Evolutionary conservation across 306 rosid genomes (phyloP).

Genomic region (Malus orientalis): DNA sequence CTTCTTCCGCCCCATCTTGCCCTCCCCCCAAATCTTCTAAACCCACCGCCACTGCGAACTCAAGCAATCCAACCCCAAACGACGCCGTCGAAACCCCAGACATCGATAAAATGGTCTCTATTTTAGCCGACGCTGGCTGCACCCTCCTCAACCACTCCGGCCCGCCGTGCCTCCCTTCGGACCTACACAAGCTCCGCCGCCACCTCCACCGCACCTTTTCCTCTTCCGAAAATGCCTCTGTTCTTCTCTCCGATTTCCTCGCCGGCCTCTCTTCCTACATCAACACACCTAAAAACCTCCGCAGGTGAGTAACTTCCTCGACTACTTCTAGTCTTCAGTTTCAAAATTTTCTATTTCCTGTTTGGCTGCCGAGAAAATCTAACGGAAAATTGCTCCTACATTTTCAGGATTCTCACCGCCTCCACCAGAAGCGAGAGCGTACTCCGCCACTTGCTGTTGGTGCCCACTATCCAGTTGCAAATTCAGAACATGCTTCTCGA

Average conservation of each 20-base stretch:
- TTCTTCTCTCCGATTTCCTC: conserved; percentile 26
- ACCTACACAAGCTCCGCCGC: conserved; percentile 30
- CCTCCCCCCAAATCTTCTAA: conserved; percentile 27
- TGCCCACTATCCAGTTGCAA: conserved; percentile 24
- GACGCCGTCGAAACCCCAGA: neutral
- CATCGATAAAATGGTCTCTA: conserved; percentile 16
- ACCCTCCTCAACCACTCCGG: conserved; percentile 32
- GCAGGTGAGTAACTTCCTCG: conserved; percentile 14
- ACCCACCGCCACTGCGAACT: conserved; percentile 3
- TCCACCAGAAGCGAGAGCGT: conserved; percentile 26
- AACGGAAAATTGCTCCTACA: neutral
- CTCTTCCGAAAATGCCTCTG: conserved; percentile 15
- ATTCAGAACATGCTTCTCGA: conserved; percentile 30
- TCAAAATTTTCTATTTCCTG: neutral
- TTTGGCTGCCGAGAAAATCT: neutral
- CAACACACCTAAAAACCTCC: conserved; percentile 9
- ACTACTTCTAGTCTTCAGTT: neutral
- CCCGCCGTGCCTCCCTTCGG: conserved; percentile 33
- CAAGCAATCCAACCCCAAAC: neutral
- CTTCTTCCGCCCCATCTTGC: conserved; percentile 12
- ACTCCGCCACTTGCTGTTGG: conserved; percentile 22
- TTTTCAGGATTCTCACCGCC: conserved; percentile 19
- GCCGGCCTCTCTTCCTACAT: conserved; percentile 27
- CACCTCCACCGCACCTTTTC: conserved; percentile 26
- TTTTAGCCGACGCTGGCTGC: conserved; percentile 33